These are phyloP conservation scores for Phlegmacium glaucopus DNA, from an alignment of 768 basidiomycete species.

Conservation along the genomic window DNA sequence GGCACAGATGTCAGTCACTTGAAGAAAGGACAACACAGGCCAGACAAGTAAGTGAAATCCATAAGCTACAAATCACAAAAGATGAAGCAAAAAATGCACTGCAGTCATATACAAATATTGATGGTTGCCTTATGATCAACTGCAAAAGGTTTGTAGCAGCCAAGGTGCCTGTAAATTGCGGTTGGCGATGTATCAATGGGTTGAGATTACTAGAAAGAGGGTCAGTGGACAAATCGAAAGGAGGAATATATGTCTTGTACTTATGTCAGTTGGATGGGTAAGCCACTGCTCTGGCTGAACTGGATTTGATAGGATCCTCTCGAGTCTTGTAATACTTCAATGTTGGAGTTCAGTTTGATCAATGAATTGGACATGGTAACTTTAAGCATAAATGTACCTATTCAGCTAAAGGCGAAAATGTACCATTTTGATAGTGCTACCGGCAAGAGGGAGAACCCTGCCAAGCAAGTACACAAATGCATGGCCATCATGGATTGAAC, in stretches of 20 bases:
- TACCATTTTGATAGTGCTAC: slow-evolving; percentile 25
- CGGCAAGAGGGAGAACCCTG: slow-evolving; percentile 23
- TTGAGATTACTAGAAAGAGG: slow-evolving; percentile 23
- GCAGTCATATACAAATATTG: slow-evolving; percentile 43
- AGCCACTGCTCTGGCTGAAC: slow-evolving; percentile 35
- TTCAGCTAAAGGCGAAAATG: slow-evolving; percentile 2
- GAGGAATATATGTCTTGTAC: slow-evolving; percentile 18
- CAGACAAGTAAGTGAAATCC: slow-evolving; percentile 25
- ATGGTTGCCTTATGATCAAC: slow-evolving; percentile 49
- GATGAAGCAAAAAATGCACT: slow-evolving; percentile 28
- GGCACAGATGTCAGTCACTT: slow-evolving; percentile 22
- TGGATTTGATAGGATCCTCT: slow-evolving; percentile 28
- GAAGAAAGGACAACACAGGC: slow-evolving; percentile 29
- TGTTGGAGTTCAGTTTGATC: too few relatives aligned
- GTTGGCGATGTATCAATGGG: slow-evolving; percentile 14
- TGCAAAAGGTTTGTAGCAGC: slow-evolving; percentile 46
- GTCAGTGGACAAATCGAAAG: not conserved
- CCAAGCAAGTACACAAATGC: slow-evolving; percentile 37
- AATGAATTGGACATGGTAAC: too few relatives aligned
- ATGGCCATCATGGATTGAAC: slow-evolving; percentile 46
- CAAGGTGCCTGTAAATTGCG: slow-evolving; percentile 19
- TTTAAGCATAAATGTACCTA: too few relatives aligned
- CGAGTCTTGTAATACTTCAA: too few relatives aligned
- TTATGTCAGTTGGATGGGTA: slow-evolving; percentile 34
- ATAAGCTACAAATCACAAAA: not conserved